Evolutionary conservation across 345 rosid species (phyloP).

Genomic region (Schrenkiella parvula): DNA sequence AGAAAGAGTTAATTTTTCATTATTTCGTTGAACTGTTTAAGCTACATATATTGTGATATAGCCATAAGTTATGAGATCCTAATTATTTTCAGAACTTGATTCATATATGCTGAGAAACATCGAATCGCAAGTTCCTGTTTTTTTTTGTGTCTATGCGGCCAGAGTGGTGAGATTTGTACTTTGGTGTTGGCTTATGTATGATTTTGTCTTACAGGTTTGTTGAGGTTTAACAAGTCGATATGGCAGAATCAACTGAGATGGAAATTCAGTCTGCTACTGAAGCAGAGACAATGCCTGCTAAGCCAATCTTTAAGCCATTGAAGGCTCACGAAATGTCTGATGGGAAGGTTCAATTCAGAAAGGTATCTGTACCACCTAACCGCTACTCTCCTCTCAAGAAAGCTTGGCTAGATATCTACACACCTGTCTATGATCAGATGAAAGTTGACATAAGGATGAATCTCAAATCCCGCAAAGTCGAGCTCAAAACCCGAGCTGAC

Average conservation of each 20-base stretch:
- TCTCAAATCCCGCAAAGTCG: conserved; percentile 74
- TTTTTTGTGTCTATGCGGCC: too few relatives aligned
- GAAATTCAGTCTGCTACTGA: conserved; percentile 36
- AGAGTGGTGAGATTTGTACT: too few relatives aligned
- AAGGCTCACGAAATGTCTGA: conserved; percentile 83
- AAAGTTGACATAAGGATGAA: conserved; percentile 83
- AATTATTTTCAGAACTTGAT: too few relatives aligned
- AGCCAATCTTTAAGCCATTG: conserved; percentile 63
- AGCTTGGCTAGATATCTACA: conserved; percentile 77
- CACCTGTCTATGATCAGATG: conserved; percentile 72
- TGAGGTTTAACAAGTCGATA: background rate
- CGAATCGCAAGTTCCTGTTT: background rate
- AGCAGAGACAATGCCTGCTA: conserved; percentile 37
- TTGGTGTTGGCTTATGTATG: background rate
- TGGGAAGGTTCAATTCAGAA: conserved; percentile 65
- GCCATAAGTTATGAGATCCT: too few relatives aligned
- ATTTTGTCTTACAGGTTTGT: background rate
- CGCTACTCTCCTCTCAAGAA: conserved; percentile 78
- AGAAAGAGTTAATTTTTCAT: too few relatives aligned
- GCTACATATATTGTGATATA: too few relatives aligned
- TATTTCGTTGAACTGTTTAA: too few relatives aligned
- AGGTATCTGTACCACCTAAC: conserved; percentile 71
- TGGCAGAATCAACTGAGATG: conserved; percentile 35
- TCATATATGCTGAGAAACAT: background rate
- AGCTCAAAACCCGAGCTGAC: conserved; percentile 63